Conservation (phyloP, 2,329 filamentous ascomycete genomes). For the Aureobasidium sp. region DNA sequence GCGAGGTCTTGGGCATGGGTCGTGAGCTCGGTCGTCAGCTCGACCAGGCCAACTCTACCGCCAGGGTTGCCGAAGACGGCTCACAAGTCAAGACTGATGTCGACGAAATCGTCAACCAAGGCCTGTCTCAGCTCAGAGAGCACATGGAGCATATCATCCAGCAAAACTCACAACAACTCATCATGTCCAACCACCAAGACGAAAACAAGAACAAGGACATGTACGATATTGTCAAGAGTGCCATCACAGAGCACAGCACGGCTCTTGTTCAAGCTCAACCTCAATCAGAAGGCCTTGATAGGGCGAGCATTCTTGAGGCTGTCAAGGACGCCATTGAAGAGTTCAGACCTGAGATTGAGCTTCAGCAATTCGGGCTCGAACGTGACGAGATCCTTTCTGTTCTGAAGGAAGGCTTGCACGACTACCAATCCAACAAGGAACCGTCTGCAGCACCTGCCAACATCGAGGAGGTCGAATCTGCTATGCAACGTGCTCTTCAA, state of each 20-base stretch:
- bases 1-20: conserved; percentile 91
- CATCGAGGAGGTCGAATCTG: conserved; percentile 76
- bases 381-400: conserved; percentile 84
- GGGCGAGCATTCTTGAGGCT: conserved; percentile 77
- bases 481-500: conserved; percentile 78
- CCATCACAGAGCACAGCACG: conserved; percentile 58
- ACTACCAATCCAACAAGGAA: conserved; percentile 56
- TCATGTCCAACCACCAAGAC: conserved; percentile 17
- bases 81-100: conserved; percentile 58
- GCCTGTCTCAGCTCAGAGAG: conserved; percentile 72
- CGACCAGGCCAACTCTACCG: conserved; percentile 35
- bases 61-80: conserved; percentile 35
- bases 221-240: conserved; percentile 75
- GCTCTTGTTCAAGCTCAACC: conserved; percentile 23
- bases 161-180: conserved; percentile 56
- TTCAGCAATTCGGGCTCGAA: conserved; percentile 84
- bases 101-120: conserved; percentile 68
- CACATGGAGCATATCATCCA: conserved; percentile 75
- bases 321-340: conserved; percentile 88
- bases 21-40: conserved; percentile 80
- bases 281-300: conserved; percentile 32
- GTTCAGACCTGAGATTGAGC: conserved; percentile 87
- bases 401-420: conserved; percentile 74
- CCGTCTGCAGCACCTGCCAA: conserved; percentile 38
- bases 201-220: conserved; percentile 62